phyloP scores from a whole-genome alignment of 2,329 filamentous ascomycete genomes.

The Aspergillus vadensis region DNA sequence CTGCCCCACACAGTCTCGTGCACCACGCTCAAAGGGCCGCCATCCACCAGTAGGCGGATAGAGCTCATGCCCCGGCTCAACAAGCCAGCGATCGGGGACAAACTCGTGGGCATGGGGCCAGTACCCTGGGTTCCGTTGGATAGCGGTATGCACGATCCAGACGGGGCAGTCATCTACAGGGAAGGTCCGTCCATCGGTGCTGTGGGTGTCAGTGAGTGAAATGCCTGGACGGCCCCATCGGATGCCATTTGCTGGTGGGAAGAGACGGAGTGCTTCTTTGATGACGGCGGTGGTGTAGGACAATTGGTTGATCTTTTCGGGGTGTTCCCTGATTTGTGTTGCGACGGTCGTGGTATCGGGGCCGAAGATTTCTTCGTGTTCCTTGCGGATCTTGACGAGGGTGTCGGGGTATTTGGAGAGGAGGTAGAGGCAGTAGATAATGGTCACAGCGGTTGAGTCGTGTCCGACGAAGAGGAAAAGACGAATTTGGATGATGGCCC shows the following conservation, averaged over 20 bases:
- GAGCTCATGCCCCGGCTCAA: slow-evolving; percentile 22
- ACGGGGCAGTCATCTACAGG: slow-evolving; percentile 17
- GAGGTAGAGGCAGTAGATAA: slow-evolving; percentile 7
- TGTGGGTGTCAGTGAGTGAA: slow-evolving; percentile 2
- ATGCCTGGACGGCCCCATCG: slow-evolving; percentile 17
- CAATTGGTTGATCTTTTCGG: slow-evolving; percentile 47
- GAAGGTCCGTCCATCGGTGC: slow-evolving; percentile 13
- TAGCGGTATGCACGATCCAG: slow-evolving; percentile 18
- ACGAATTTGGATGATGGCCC: slow-evolving; percentile 10
- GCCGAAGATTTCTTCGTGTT: slow-evolving; percentile 11
- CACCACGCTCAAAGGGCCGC: slow-evolving; percentile 53
- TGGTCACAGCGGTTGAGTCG: slow-evolving; percentile 9
- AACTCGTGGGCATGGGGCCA: slow-evolving; percentile 31
- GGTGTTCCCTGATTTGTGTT: background rate
- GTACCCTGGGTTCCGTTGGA: slow-evolving; percentile 19
- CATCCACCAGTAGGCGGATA: slow-evolving; percentile 43
- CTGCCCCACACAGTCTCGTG: slow-evolving; percentile 54
- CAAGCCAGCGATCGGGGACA: slow-evolving; percentile 41
- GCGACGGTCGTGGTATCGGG: background rate
- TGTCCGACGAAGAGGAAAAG: slow-evolving; percentile 15
- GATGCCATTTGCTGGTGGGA: slow-evolving; percentile 41
- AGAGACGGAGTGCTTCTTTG: slow-evolving; percentile 59
- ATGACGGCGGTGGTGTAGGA: slow-evolving; percentile 58
- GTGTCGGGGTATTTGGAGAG: slow-evolving; percentile 1
- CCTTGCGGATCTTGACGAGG: background rate